Base-by-base conservation (phyloP, 176 grass and related monocot genomes). In the Areca catechu region DNA sequence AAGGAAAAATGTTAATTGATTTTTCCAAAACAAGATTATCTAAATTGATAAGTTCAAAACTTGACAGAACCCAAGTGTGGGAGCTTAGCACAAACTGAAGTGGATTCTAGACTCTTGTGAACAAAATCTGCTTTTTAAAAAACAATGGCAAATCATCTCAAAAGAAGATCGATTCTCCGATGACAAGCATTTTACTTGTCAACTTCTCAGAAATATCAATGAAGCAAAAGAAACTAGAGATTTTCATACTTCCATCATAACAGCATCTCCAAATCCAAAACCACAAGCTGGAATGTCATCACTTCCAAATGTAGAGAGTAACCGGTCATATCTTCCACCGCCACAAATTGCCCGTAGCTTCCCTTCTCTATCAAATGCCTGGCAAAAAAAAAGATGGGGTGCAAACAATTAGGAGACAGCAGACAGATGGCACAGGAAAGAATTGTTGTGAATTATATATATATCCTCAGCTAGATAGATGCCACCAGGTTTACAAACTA, bases 211-310 rank as follows among this genome's bases (percentile, higher is more conserved):
- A 23, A 24, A 65, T 15, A 72, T 34, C 10, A 56, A 74, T 48
- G 1, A 14, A 25, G 14, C 12, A 5, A 15, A 54, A 43, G 50
- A 29, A 43, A 54, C n/a, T 43, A 7, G 29, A 20, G 16, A 50
- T 16, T 37, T 64, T 66, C 83, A 82, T 88, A 97, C 93, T 78
- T 97, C 87, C 37, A 97, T 74, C 70, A 97, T 91, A 53, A 97
- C 93, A 60, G 93, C 83, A 75, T 92, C 87, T 53, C 93, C 93
- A 77, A 97, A 97, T 74, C 87, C 93, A 70, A 97, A 97, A 20
- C 87, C 93, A 65, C 93, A 97, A 57, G 93, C 87, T 28, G 81
- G 83, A 58, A 91, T 73, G 58, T 97, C 83, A 52, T 91, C 87
- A 77, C 80, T 88, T 56, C 93, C 93, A 84, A 97, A 97, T 78